Conservation (phyloP, 345 rosid genomes). For the Microcos paniculata region DNA sequence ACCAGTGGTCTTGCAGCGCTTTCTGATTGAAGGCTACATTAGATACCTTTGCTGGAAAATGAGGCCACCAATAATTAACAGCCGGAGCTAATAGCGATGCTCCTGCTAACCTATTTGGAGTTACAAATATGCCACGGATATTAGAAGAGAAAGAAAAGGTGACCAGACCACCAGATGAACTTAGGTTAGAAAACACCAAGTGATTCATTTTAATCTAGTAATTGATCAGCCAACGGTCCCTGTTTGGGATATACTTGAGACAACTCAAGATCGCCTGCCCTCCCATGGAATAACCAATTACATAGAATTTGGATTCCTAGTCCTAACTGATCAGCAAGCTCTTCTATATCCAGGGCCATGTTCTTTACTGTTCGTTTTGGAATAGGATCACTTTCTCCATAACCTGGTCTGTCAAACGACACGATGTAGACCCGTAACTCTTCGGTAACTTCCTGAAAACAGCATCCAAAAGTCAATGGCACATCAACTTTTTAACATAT, state of each 20-base stretch:
- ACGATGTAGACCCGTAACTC: slow-evolving; percentile 54
- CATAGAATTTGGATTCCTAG: slow-evolving; percentile 56
- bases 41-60: slow-evolving; percentile 47
- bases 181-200: neutral
- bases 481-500: neutral
- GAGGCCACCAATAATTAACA: slow-evolving; percentile 63
- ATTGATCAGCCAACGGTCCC: slow-evolving; percentile 28
- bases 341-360: slow-evolving; percentile 60
- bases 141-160: neutral
- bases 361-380: slow-evolving; percentile 50
- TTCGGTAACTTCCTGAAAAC: slow-evolving; percentile 50
- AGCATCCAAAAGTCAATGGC: slow-evolving; percentile 1
- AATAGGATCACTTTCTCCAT: slow-evolving; percentile 72
- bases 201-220: neutral
- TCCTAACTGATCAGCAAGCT: slow-evolving; percentile 65
- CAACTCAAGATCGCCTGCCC: slow-evolving; percentile 53
- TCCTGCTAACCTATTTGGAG: slow-evolving; percentile 48
- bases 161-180: neutral
- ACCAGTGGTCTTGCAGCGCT: slow-evolving; percentile 51
- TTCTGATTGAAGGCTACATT: slow-evolving; percentile 43
- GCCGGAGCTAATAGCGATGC: slow-evolving; percentile 54
- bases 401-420: slow-evolving; percentile 70
- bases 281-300: slow-evolving; percentile 60
- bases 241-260: slow-evolving; percentile 71
- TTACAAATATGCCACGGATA: neutral